Evolutionary conservation across 2,329 filamentous ascomycete species (phyloP), one percentile per base, ranked within the genome.

Genomic region (Fusarium sp.): DNA sequence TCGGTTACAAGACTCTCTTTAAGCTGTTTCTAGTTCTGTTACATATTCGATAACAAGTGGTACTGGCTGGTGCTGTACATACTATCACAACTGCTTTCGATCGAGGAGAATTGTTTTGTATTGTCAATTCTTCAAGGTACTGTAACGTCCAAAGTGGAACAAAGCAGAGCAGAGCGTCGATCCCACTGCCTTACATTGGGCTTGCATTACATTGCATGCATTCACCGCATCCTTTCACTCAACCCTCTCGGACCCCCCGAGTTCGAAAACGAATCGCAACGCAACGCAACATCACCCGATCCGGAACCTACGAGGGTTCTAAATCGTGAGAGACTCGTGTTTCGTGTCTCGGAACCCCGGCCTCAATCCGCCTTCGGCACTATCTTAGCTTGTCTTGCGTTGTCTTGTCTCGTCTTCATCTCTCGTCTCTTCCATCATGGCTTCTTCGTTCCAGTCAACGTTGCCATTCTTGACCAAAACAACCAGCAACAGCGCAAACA

Each of bases 401-500:
- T 50, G 66, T 54, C 47, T 62, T 60, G 39, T 58, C 53, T 65
- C 13, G 62, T 64, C 47, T 56, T 39, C 58, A 41, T 53, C 47
- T 50, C 44, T 44, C 38, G 31, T 27, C 29, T 62, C 42, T 53
- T 61, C 69, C 63, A 65, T 65, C 70, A 76, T 75, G 70, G 67
- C 77, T 63, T 76, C 77, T 67, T 74, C 75, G 59, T 75, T 73
- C 65, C 77, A 73, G 74, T 81, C 83, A 56, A 80, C 81, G 53
- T 77, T 83, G 71, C 83, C 86, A 59, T 83, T 83, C 73, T 78
- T 84, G 68, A 79, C 82, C 67, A 82, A 84, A 75, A 70, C 74
- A 22, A 61, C 61, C 36, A 75, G 71, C 69, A 75, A 69, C 70
- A 75, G 62, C 55, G 71, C 62, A 22, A 59, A 54, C 50, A 52